Evolutionary conservation across 805 yeast genomes (phyloP).

Genomic region (Metschnikowia colocasiae): DNA sequence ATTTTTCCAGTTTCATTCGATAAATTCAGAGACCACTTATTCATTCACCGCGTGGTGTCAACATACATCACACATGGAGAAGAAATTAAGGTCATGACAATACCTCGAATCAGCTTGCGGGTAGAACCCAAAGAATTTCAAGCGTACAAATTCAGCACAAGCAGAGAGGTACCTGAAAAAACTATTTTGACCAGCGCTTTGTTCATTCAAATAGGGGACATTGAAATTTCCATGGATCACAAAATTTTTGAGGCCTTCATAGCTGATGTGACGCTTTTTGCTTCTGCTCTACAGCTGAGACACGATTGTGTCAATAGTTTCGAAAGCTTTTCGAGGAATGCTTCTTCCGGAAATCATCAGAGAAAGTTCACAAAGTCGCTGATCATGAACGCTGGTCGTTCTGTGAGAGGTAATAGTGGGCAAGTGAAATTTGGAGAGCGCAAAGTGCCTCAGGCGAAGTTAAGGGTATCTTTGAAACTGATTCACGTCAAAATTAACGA

Average conservation of each 20-base stretch:
- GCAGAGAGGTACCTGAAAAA: conserved; percentile 4
- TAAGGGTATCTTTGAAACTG: conserved; percentile 26
- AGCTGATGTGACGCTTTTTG: background rate
- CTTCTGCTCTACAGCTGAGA: background rate
- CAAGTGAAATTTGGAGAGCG: conserved; percentile 11
- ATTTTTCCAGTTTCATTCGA: conserved; percentile 46
- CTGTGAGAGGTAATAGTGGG: conserved; percentile 9
- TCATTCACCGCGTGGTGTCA: conserved; percentile 28
- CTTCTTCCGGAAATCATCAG: background rate
- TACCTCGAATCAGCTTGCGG: conserved; percentile 12
- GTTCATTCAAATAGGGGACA: conserved; percentile 15
- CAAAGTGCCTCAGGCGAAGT: conserved; percentile 36
- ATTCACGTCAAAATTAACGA: conserved; percentile 17
- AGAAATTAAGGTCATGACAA: conserved; percentile 18
- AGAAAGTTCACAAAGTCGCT: background rate
- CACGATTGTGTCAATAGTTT: conserved; percentile 4
- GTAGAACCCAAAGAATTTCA: conserved; percentile 21
- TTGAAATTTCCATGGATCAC: conserved; percentile 12
- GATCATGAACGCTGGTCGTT: conserved; percentile 9
- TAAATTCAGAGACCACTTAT: conserved; percentile 29
- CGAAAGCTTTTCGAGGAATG: background rate
- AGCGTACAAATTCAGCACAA: conserved; percentile 5
- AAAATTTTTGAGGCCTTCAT: background rate
- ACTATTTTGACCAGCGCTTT: background rate
- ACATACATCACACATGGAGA: background rate